Evolutionary conservation across 495 filamentous ascomycete genomes (phyloP).

Genomic region (Talaromyces ruber): DNA sequence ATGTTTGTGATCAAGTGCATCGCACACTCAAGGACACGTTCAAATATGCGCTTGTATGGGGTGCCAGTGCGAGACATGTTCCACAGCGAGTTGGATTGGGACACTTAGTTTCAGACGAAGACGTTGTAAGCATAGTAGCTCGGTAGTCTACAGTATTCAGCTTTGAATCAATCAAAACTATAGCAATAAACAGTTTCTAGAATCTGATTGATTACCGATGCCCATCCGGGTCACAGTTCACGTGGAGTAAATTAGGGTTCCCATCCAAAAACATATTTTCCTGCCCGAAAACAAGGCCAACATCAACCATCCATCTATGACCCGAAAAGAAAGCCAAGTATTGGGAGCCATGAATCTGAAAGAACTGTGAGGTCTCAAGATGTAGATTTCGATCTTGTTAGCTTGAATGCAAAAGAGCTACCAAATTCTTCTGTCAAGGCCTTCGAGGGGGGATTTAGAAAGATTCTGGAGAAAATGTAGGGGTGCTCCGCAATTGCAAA

Average conservation of each 20-base stretch:
- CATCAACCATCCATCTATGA: not conserved
- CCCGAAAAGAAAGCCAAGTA: not conserved
- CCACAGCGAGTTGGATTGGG: conserved; percentile 87
- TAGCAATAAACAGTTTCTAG: not conserved
- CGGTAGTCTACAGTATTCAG: conserved; percentile 16
- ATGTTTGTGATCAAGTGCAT: conserved; percentile 95
- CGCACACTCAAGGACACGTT: conserved; percentile 94
- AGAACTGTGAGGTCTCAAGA: no score
- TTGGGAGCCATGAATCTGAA: not conserved
- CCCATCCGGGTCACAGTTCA: no score
- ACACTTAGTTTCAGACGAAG: conserved; percentile 87
- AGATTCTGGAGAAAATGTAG: no score
- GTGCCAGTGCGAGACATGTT: conserved; percentile 86
- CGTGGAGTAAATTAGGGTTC: no score
- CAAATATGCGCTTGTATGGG: conserved; percentile 98
- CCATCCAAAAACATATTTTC: no score
- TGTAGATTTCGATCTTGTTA: no score
- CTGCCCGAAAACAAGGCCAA: no score
- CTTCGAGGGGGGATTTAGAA: no score
- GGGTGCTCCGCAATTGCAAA: no score
- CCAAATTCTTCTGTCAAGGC: no score
- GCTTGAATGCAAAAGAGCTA: no score
- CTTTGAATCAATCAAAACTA: not conserved
- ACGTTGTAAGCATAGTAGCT: conserved; percentile 88
- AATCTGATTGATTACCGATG: not conserved